Evolutionary conservation across 495 filamentous ascomycete genomes (phyloP).

Genomic region (Wilcoxina mikolae): DNA sequence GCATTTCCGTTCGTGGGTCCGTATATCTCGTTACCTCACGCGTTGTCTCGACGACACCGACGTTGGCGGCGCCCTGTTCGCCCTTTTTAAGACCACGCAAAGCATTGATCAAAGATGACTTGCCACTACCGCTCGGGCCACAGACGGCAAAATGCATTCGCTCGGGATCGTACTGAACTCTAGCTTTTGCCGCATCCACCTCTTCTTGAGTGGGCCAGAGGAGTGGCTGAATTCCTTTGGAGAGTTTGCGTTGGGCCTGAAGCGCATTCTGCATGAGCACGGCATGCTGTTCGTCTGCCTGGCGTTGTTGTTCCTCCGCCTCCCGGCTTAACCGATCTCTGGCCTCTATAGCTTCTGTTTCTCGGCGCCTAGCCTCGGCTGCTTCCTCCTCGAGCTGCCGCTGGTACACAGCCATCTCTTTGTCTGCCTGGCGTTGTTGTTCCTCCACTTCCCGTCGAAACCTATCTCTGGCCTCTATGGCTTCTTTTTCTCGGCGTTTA

Average conservation of each 20-base stretch:
- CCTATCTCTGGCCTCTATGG: no score
- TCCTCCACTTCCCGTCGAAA: no score
- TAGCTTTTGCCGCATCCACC: not conserved
- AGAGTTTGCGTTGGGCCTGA: not conserved
- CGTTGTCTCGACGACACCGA: conserved; percentile 14
- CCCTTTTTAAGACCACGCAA: conserved; percentile 9
- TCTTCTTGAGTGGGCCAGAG: not conserved
- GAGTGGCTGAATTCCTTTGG: not conserved
- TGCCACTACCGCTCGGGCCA: conserved; percentile 12
- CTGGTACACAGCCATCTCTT: no score
- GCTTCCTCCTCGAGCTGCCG: no score
- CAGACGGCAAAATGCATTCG: conserved; percentile 14
- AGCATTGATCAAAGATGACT: conserved; percentile 17
- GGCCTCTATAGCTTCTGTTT: no score
- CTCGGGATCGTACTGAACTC: not conserved
- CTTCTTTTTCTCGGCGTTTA: not conserved
- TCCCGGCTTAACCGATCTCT: no score
- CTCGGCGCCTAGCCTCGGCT: no score
- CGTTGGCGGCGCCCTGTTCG: not conserved
- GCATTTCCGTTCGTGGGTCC: conserved; percentile 1
- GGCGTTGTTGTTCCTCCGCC: no score
- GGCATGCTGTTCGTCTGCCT: no score
- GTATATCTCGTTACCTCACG: not conserved
- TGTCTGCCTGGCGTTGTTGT: no score
- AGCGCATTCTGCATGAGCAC: no score